These are phyloP conservation scores for Fusarium sororula DNA, from an alignment of 2,329 filamentous ascomycete species.

Conservation along the genomic window DNA sequence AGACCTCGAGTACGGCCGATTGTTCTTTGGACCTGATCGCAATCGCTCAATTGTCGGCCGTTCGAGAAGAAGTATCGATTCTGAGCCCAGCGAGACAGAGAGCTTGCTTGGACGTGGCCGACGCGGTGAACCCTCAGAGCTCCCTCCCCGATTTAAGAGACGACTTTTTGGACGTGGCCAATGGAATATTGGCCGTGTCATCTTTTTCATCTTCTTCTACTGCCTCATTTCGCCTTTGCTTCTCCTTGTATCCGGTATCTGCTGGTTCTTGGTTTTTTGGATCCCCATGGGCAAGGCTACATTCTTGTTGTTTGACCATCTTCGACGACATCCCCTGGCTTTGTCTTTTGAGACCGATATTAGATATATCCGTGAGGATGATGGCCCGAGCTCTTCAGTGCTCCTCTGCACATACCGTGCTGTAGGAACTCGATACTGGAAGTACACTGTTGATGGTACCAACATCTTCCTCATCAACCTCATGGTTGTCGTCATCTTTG, in stretches of 20 bases:
- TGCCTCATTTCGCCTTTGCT: conserved; percentile 87
- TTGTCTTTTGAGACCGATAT: conserved; percentile 92
- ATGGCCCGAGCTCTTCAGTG: conserved; percentile 82
- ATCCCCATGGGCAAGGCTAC: conserved; percentile 99
- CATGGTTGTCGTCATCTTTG: conserved; percentile 90
- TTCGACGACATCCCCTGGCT: conserved; percentile 90
- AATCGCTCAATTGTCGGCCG: conserved; percentile 85
- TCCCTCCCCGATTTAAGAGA: conserved; percentile 69
- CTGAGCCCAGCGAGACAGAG: conserved; percentile 83
- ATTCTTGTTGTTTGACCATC: conserved; percentile 86
- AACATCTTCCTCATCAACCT: conserved; percentile 99
- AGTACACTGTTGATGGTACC: conserved; percentile 97
- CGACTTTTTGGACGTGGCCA: conserved; percentile 93
- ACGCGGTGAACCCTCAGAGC: conserved; percentile 58
- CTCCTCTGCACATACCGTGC: conserved; percentile 96
- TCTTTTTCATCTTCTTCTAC: conserved; percentile 98
- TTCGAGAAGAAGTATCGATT: conserved; percentile 88
- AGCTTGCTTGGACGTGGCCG: conserved; percentile 77
- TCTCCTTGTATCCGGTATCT: conserved; percentile 85
- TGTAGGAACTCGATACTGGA: conserved; percentile 96
- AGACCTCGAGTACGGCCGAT: conserved; percentile 91
- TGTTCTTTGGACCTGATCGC: conserved; percentile 90
- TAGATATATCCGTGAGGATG: conserved; percentile 74
- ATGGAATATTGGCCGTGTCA: conserved; percentile 93
- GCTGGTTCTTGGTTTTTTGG: conserved; percentile 97